Evolutionary conservation across 192 early-diverging fungal genomes (phyloP), one percentile per base, ranked within the genome.

Genomic region (Backusella psychrophila): DNA sequence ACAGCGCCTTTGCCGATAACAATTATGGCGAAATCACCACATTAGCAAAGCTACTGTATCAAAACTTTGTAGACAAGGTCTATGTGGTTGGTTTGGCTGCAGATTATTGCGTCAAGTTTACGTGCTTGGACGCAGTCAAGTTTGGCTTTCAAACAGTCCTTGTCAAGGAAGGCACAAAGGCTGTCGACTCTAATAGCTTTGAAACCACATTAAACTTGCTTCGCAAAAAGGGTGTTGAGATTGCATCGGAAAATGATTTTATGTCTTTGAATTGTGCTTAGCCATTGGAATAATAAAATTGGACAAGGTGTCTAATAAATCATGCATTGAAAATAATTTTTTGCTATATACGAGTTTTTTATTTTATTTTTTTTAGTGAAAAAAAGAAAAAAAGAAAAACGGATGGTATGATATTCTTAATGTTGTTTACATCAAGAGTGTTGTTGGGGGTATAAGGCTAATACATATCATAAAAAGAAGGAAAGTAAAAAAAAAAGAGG

Each of bases 1-100:
- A 81, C 44, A 78, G 80, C 56, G 76, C 41, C 2, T 81, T 81
- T 71, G 69, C 76, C 0, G 80, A 81, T 33, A 81, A 78, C 33
- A 38, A 75, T 29, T 75, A 81, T 38, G 56, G 44, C 26, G 66
- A 77, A 23, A 77, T 75, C 2, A 81, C 76, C 0, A 9, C 34
- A 41, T n/a, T 81, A 23, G 73, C 80, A 66, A 75, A 78, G 46
- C 29, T 35, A 34, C 38, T 81, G 17, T 78, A 74, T 56, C 69
- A 71, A 21, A 67, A 71, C 1, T 41, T 41, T 29, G 67, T 81
- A 7, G 73, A 78, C 0, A 74, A 69, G 0, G 76, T 78, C 11
- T 53, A 72, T 29, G 42, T 81, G 4, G 68, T 70, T 23, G 76
- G 80, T 6, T 23, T 77, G 6, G 80, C 80, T 15, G 59, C 73